Evolutionary conservation across 371 early-diverging fungal species (phyloP).

Genomic region (Apophysomyces elegans): DNA sequence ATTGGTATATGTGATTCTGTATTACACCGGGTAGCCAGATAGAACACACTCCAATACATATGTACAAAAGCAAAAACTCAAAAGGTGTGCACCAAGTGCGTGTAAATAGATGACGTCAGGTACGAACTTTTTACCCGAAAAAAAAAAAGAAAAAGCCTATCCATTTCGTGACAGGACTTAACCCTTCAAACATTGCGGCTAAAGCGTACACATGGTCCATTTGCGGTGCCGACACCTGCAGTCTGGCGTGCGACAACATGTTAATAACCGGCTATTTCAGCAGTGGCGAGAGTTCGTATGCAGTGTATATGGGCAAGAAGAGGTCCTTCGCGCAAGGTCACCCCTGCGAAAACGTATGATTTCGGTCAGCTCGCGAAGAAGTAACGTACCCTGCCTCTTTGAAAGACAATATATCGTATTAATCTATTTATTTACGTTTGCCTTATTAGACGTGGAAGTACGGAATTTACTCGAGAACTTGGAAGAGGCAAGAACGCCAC

Average conservation of each 20-base stretch:
- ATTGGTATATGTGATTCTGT: no score
- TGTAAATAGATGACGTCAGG: background rate
- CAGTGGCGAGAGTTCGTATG: slow-evolving; percentile 29
- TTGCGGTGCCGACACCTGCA: slow-evolving; percentile 45
- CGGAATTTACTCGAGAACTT: background rate
- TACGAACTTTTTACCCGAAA: background rate
- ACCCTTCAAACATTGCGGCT: background rate
- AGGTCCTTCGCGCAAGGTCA: background rate
- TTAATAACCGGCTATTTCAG: slow-evolving; percentile 29
- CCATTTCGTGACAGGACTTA: background rate
- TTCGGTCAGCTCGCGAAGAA: slow-evolving; percentile 22
- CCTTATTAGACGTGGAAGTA: background rate
- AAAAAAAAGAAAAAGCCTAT: background rate
- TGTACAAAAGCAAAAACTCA: no score
- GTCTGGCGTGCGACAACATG: slow-evolving; percentile 28
- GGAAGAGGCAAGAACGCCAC: background rate
- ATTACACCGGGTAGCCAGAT: no score
- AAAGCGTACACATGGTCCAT: slow-evolving; percentile 31
- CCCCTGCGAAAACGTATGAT: slow-evolving; percentile 14
- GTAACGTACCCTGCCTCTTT: background rate
- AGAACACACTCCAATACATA: no score
- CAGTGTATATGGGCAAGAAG: slow-evolving; percentile 10
- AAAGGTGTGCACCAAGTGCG: no score
- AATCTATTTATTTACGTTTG: background rate
- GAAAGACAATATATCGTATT: no score